Conservation (phyloP, 2,329 filamentous ascomycete species). For the Monosporascus ibericus region DNA sequence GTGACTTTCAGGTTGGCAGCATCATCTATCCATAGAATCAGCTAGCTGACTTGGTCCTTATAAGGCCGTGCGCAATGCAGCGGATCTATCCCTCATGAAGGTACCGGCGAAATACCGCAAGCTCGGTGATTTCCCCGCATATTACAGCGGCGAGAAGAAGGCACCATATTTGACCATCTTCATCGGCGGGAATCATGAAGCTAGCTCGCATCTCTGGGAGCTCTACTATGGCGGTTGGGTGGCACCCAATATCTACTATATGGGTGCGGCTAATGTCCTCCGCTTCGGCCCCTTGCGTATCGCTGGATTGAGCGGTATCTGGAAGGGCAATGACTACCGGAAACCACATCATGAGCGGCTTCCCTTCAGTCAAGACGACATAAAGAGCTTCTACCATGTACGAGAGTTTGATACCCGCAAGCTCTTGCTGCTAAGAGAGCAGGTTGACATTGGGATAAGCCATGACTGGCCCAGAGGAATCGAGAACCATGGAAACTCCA, state of each 20-base stretch:
- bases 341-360: conserved; percentile 80
- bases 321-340: conserved; percentile 84
- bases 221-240: conserved; percentile 97
- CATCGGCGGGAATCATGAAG: conserved; percentile 92
- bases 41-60: conserved; percentile 1
- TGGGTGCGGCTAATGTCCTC: conserved; percentile 87
- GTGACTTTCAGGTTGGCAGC: conserved; percentile 74
- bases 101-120: conserved; percentile 82
- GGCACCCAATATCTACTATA: conserved; percentile 93
- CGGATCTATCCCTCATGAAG: conserved; percentile 82
- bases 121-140: conserved; percentile 89
- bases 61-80: conserved; percentile 78
- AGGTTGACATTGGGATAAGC: conserved; percentile 85
- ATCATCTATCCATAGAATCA: not conserved
- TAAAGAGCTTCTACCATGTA: conserved; percentile 82
- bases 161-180: conserved; percentile 91
- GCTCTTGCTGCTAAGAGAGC: conserved; percentile 73
- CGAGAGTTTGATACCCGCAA: conserved; percentile 89
- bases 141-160: conserved; percentile 71
- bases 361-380: conserved; percentile 71
- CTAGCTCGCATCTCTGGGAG: conserved; percentile 83
- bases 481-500: conserved; percentile 69
- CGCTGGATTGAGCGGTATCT: conserved; percentile 87
- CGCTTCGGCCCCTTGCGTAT: conserved; percentile 80
- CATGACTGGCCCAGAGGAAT: conserved; percentile 92